phyloP scores from a whole-genome alignment of 805 yeast genomes.

The Monosporozyma servazzii region DNA sequence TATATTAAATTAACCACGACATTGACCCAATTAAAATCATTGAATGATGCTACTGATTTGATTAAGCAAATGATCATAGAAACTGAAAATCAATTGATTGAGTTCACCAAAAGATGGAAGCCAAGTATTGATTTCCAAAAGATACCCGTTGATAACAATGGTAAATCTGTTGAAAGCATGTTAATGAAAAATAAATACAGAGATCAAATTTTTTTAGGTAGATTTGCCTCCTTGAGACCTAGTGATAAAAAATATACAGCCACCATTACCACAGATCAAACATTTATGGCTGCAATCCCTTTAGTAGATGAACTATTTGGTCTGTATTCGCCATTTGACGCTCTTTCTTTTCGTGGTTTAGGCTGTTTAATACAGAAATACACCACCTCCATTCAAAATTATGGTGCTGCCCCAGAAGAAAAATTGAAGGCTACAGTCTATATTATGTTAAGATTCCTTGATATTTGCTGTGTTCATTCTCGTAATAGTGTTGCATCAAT shows the following conservation, averaged over 20 bases:
- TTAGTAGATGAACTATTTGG: slow-evolving; percentile 24
- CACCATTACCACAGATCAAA: background rate
- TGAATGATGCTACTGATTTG: slow-evolving; percentile 4
- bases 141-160: background rate
- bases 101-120: slow-evolving; percentile 10
- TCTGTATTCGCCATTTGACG: slow-evolving; percentile 19
- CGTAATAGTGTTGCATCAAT: slow-evolving; percentile 17
- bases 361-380: slow-evolving; percentile 14
- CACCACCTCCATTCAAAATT: background rate
- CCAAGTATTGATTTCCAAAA: slow-evolving; percentile 14
- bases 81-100: slow-evolving; percentile 10
- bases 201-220: slow-evolving; percentile 16
- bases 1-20: slow-evolving; percentile 11
- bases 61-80: slow-evolving; percentile 10
- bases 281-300: slow-evolving; percentile 11
- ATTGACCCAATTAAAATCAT: slow-evolving; percentile 9
- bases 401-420: background rate
- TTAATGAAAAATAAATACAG: slow-evolving; percentile 23
- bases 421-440: slow-evolving; percentile 25
- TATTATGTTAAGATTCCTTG: slow-evolving; percentile 20
- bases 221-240: slow-evolving; percentile 8
- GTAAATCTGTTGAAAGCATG: slow-evolving; percentile 22
- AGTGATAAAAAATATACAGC: background rate
- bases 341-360: slow-evolving; percentile 26
- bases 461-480: slow-evolving; percentile 16